Base-by-base conservation (phyloP, 1,139 yeast species). In the Lodderomyces margitis region DNA sequence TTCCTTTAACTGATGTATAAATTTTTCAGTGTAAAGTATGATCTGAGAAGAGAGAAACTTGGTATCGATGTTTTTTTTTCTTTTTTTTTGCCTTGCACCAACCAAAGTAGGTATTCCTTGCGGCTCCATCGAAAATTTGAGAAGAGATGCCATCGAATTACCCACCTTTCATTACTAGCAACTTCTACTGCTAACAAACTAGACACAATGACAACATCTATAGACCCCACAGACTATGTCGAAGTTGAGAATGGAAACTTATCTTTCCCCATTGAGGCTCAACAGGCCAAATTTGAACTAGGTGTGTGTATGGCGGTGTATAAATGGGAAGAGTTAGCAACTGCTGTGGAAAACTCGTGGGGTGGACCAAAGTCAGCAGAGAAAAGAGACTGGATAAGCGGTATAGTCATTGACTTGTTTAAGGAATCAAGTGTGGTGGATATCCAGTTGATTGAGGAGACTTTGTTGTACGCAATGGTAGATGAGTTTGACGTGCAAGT, bases 341-440 rank as follows among this genome's bases (percentile, higher is more conserved):
- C 87, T 1, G 98, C 98, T 0, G 98, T 94, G n/a, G 95, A 81
- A n/a, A 87, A 87, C 58, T 71, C 75, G 31, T 92, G 98, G 98
- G 99, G 98, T 46, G 99, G 98, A 2, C 80, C 95, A 12, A 87
- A 87, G 36, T 84, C 95, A 10, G 78, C 75, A 1, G 98, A 87
- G 37, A 92, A 92, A 62, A 76, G 99, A 56, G 98, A 92, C 59
- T 94, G 98, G 98, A 75, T 91, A 47, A 81, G 89, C 3, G 95
- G 89, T 4, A 71, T 87, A 15, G 78, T 91, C 2, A 79, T 88
- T 36, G 98, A 89, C 34, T 70, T 89, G 43, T 92, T 91, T 57
- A 77, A 74, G 38, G 83, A 75, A 41, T 34, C 36, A 10, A 74
- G 66, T 41, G 65, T 73, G 9, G 87, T 91, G 7, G 98, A 89